Conservation (phyloP, 305 asterid species). For the Solanum hybrid region DNA sequence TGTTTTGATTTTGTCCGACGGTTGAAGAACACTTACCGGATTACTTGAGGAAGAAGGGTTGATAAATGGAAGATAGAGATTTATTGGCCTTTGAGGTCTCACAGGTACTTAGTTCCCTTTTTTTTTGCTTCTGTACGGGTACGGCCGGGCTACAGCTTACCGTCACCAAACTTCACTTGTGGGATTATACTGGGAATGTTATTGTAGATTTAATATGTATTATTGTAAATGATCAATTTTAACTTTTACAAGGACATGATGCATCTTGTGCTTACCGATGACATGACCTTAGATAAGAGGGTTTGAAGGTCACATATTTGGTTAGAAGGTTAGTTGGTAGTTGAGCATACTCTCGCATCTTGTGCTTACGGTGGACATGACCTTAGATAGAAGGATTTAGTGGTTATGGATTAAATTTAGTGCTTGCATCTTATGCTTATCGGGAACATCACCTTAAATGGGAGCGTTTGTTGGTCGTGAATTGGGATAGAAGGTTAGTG, state of each 20-base stretch:
- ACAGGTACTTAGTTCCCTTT: background rate
- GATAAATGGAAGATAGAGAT: conserved; percentile 38
- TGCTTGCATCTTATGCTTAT: background rate
- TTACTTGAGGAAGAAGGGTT: conserved; percentile 52
- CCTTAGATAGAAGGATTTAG: background rate
- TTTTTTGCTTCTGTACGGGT: background rate
- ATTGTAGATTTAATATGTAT: background rate
- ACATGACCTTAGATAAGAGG: background rate
- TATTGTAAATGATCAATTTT: too few species aligned
- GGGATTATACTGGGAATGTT: background rate
- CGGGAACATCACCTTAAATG: too few species aligned
- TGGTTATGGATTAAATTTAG: too few species aligned
- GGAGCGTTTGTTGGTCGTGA: too few species aligned
- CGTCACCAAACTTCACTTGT: background rate
- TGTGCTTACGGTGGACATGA: background rate
- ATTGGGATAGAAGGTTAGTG: too few species aligned
- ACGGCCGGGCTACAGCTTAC: too few species aligned
- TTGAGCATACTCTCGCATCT: too few species aligned
- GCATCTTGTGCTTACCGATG: background rate
- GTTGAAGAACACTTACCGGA: conserved; percentile 65
- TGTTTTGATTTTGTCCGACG: conserved; percentile 71
- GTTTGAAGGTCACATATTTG: too few species aligned
- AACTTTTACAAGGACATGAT: too few species aligned
- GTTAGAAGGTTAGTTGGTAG: too few species aligned
- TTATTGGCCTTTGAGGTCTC: background rate